Conservation (phyloP, 805 yeast genomes). For the Jamesozyma gamospora region DNA sequence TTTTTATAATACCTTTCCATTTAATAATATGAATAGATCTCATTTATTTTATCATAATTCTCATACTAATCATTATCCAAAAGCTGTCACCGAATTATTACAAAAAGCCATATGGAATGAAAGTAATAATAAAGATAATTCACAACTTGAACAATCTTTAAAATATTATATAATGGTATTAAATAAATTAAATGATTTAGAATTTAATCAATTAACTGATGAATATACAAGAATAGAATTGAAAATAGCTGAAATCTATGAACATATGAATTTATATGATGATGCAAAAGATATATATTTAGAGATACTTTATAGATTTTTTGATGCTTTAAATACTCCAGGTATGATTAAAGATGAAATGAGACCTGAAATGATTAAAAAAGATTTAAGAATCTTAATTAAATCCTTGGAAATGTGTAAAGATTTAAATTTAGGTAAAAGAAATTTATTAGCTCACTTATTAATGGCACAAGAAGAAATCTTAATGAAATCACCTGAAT, state of each 20-base stretch:
- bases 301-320: constrained; percentile 52
- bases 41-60: not conserved
- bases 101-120: constrained; percentile 81
- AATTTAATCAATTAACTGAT: constrained; percentile 51
- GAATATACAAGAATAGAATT: constrained; percentile 87
- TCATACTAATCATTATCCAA: constrained; percentile 3
- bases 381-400: constrained; percentile 59
- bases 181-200: constrained; percentile 31
- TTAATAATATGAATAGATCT: too few relatives aligned
- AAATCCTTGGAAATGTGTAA: constrained; percentile 53
- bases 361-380: constrained; percentile 54
- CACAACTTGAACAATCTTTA: constrained; percentile 51
- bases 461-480: constrained; percentile 59
- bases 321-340: constrained; percentile 40
- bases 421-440: constrained; percentile 42
- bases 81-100: constrained; percentile 19
- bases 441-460: constrained; percentile 52
- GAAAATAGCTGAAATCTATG: constrained; percentile 81
- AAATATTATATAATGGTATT: constrained; percentile 61
- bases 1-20: not conserved
- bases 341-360: constrained; percentile 23
- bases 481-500: constrained; percentile 33
- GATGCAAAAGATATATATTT: constrained; percentile 61
- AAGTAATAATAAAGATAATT: constrained; percentile 49
- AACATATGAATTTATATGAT: constrained; percentile 47